Percentiles rank a stretch among this genome's conserved stretches.
Evolutionary conservation across 2,329 filamentous ascomycete genomes (phyloP).

Genomic region (Botryotinia narcissicola): DNA sequence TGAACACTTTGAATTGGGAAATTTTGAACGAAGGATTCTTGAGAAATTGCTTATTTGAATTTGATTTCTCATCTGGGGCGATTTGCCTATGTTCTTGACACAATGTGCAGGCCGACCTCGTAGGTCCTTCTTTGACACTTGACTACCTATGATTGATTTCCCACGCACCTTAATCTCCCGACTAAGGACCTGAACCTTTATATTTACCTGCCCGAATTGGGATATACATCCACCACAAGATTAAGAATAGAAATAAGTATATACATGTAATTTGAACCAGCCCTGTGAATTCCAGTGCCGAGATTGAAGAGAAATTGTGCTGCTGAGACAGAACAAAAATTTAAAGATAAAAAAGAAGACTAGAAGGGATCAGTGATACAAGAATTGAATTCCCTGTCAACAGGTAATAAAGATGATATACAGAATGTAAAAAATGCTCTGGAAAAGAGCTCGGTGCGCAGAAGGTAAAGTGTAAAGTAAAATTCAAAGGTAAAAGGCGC

Average conservation of each 20-base stretch:
- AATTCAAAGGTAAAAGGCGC: constrained; percentile 1
- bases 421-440: constrained; percentile 12
- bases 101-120: neutral
- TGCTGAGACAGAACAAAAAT: neutral
- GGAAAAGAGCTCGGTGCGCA: constrained; percentile 3
- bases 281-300: constrained; percentile 1
- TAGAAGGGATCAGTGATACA: constrained; percentile 11
- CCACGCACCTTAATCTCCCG: neutral
- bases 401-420: constrained; percentile 14
- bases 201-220: constrained; percentile 16
- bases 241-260: constrained; percentile 17
- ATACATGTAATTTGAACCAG: constrained; percentile 11
- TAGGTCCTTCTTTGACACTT: neutral
- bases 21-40: constrained; percentile 6
- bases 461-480: neutral
- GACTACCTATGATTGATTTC: neutral
- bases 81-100: neutral
- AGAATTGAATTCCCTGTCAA: constrained; percentile 14
- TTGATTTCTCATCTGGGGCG: constrained; percentile 3
- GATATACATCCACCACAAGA: constrained; percentile 8
- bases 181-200: constrained; percentile 6
- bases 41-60: constrained; percentile 18
- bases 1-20: neutral
- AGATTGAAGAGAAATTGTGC: constrained; percentile 2
- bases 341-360: neutral